Percentiles rank a stretch among this genome's conserved stretches.
phyloP scores from a whole-genome alignment of 2,329 filamentous ascomycete genomes.

The Zarea fungicola region DNA sequence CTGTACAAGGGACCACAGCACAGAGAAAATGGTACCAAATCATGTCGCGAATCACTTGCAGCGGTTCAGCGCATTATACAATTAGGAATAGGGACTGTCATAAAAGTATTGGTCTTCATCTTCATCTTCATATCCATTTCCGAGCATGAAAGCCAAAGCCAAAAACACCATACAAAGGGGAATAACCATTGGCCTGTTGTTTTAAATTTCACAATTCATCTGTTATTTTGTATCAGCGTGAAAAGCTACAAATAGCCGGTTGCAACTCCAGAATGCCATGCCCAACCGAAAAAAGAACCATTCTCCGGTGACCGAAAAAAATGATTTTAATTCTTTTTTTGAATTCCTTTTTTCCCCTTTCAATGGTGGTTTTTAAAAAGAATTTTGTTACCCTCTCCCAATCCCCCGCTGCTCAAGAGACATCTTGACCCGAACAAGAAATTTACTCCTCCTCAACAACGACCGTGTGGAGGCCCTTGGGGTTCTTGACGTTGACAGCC shows the following conservation, averaged over 20 bases:
- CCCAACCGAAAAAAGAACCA: conserved; percentile 33
- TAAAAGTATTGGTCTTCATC: not conserved
- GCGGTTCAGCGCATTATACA: not conserved
- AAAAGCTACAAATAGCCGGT: conserved; percentile 41
- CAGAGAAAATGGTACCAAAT: too few species aligned
- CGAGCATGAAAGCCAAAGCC: not conserved
- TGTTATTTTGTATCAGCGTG: conserved; percentile 25
- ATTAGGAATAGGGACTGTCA: not conserved
- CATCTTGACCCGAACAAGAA: not conserved
- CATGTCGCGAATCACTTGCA: too few species aligned
- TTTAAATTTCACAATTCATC: conserved; percentile 10
- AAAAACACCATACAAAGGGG: not conserved
- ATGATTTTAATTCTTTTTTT: conserved; percentile 8
- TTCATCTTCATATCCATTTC: not conserved
- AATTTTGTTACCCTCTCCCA: conserved; percentile 20
- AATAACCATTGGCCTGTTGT: not conserved
- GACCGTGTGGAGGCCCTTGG: conserved; percentile 93
- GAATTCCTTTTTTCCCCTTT: conserved; percentile 1
- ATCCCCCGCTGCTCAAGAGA: not conserved
- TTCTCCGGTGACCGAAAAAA: conserved; percentile 32
- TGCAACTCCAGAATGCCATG: conserved; percentile 44
- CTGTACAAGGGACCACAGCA: too few species aligned
- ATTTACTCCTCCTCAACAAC: conserved; percentile 63
- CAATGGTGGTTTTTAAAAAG: conserved; percentile 15
- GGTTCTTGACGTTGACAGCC: conserved; percentile 98